Evolutionary conservation across 176 grass and related monocot species (phyloP).

Genomic region (Oryza longistaminata): DNA sequence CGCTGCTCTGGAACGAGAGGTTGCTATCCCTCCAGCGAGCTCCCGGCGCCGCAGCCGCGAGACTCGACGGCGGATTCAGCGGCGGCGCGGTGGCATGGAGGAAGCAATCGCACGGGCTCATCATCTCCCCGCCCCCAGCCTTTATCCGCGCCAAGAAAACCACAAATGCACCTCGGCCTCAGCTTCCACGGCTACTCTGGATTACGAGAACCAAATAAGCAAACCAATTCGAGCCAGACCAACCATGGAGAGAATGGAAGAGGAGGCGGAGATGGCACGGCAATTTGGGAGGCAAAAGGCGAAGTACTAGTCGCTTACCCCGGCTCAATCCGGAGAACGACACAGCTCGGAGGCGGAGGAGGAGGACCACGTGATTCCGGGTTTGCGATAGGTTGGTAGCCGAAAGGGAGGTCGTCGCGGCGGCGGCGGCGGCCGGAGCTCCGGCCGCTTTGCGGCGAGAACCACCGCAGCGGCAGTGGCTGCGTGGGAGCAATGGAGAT

Average conservation of each 20-base stretch:
- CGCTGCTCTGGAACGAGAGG: slow-evolving; percentile 13
- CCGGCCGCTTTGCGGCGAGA: too few species aligned
- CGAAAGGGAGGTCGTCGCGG: neutral
- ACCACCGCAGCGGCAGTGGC: neutral
- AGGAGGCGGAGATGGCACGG: neutral
- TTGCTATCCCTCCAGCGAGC: slow-evolving; percentile 18
- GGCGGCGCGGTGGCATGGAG: neutral
- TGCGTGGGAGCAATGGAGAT: neutral
- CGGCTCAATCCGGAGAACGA: neutral
- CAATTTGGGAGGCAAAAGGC: neutral
- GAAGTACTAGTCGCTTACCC: neutral
- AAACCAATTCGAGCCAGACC: neutral
- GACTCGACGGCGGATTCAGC: neutral
- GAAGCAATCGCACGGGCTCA: slow-evolving; percentile 49
- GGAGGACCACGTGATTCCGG: neutral
- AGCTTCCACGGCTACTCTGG: neutral
- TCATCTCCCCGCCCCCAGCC: slow-evolving; percentile 34
- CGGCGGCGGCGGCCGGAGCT: neutral
- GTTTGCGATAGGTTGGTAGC: neutral
- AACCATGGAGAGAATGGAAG: neutral
- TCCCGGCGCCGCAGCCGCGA: neutral
- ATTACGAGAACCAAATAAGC: neutral
- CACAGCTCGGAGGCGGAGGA: neutral
- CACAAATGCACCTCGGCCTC: neutral
- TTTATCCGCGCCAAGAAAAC: slow-evolving; percentile 1